Conservation (phyloP, 1,139 yeast genomes). For the Debaryomyces coudertii region DNA sequence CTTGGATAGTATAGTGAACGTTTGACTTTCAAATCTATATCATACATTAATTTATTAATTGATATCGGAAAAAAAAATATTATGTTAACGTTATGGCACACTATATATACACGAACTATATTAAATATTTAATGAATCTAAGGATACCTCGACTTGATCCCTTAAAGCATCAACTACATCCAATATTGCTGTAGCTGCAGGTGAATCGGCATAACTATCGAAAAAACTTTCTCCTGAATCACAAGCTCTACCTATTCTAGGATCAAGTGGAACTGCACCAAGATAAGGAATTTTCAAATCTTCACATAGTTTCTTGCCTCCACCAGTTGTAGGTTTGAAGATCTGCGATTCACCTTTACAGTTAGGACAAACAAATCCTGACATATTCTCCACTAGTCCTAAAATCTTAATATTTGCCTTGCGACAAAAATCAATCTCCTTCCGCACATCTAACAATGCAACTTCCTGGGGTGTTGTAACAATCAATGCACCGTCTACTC, state of each 20-base stretch:
- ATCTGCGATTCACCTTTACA: conserved; percentile 91
- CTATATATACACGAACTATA: conserved; percentile 4
- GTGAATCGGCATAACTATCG: conserved; percentile 86
- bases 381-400: conserved; percentile 96
- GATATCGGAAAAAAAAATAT: conserved; percentile 2
- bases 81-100: not conserved
- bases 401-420: conserved; percentile 85
- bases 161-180: conserved; percentile 74
- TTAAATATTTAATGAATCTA: conserved; percentile 22
- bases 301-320: conserved; percentile 81
- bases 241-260: conserved; percentile 87
- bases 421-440: conserved; percentile 91
- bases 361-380: conserved; percentile 96
- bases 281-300: conserved; percentile 77
- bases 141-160: conserved; percentile 42
- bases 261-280: conserved; percentile 95
- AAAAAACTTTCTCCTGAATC: conserved; percentile 88
- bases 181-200: conserved; percentile 85
- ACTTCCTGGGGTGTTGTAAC: conserved; percentile 99
- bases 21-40: too few species aligned
- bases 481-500: conserved; percentile 92
- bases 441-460: conserved; percentile 89
- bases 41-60: not conserved
- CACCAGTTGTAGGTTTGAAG: conserved; percentile 95
- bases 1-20: not conserved